These are phyloP conservation scores for Lepidopterella palustris DNA, from an alignment of 495 filamentous ascomycete genomes.

Conservation along the genomic window DNA sequence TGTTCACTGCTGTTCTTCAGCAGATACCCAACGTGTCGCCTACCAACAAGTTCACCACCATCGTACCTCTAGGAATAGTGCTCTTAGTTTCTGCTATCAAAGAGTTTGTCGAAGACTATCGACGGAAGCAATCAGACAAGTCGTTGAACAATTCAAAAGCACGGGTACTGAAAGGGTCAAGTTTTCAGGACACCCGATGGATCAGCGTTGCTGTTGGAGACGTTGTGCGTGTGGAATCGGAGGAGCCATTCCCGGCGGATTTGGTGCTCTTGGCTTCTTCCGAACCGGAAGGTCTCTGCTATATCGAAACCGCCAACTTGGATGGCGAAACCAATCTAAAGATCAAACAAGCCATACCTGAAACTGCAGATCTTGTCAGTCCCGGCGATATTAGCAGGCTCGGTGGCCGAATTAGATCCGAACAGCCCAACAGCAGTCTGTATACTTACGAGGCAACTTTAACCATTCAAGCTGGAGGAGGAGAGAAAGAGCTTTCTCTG, in stretches of 20 bases:
- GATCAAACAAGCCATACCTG: conserved; percentile 96
- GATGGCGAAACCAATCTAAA: conserved; percentile 99
- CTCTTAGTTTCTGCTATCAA: conserved; percentile 90
- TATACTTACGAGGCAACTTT: conserved; percentile 98
- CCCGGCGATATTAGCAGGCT: conserved; percentile 79
- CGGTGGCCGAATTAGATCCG: conserved; percentile 80
- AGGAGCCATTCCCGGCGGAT: conserved; percentile 94
- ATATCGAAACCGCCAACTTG: conserved; percentile 97
- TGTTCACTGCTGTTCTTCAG: conserved; percentile 92
- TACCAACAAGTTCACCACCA: conserved; percentile 92
- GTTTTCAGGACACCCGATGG: conserved; percentile 84
- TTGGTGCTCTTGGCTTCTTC: conserved; percentile 87
- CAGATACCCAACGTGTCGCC: conserved; percentile 94
- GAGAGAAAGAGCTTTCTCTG: conserved; percentile 86
- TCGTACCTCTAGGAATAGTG: conserved; percentile 84
- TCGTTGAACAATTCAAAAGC: conserved; percentile 85
- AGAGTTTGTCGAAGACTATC: conserved; percentile 90
- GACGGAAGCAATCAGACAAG: conserved; percentile 79
- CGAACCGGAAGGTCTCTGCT: conserved; percentile 95
- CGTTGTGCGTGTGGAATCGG: conserved; percentile 89
- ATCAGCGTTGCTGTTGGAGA: conserved; percentile 90
- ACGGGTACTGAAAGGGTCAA: conserved; percentile 73
- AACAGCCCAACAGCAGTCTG: conserved; percentile 96
- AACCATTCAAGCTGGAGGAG: conserved; percentile 86
- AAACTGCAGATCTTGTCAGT: conserved; percentile 83